Percentiles rank a stretch among this genome's conserved stretches.
Conservation (phyloP, 1,139 yeast genomes). For the Wickerhamomyces sp. region DNA sequence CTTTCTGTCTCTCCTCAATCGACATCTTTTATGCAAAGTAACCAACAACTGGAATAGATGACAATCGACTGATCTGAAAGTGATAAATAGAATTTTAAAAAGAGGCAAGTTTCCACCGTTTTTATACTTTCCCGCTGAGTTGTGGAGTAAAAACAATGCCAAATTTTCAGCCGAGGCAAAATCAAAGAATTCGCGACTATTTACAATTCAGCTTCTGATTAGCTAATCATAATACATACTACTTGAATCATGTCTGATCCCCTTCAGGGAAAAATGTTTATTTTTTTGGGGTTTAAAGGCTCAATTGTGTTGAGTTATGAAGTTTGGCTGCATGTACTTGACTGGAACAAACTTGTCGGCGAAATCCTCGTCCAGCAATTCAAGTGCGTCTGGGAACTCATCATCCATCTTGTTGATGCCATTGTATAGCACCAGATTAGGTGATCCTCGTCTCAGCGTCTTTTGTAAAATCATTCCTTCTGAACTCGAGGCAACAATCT, state of each 20-base stretch:
- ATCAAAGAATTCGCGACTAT: not conserved
- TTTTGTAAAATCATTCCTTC: slow-evolving; percentile 29
- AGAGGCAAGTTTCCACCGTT: too few relatives aligned
- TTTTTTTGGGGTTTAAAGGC: not conserved
- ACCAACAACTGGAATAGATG: too few relatives aligned
- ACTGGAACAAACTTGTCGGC: slow-evolving; percentile 4
- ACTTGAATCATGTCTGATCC: too few relatives aligned
- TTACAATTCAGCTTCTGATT: not conserved
- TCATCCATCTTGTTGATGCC: slow-evolving; percentile 32
- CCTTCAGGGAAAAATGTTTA: too few relatives aligned
- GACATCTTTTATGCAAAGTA: not conserved
- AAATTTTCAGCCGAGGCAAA: not conserved
- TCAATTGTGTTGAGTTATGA: not conserved
- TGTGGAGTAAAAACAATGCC: too few relatives aligned
- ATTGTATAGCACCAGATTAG: slow-evolving; percentile 40
- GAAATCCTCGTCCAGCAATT: slow-evolving; percentile 3
- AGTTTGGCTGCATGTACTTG: not conserved
- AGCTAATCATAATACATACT: not conserved
- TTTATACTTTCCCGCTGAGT: too few relatives aligned
- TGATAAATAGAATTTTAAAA: too few relatives aligned
- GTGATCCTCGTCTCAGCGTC: slow-evolving; percentile 38
- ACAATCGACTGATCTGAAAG: too few relatives aligned
- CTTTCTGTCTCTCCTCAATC: slow-evolving; percentile 26
- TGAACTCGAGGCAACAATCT: slow-evolving; percentile 35
- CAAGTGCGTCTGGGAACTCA: slow-evolving; percentile 20